Base-by-base conservation (phyloP, 2,329 filamentous ascomycete genomes). In the Neopestalotiopsis sp. region DNA sequence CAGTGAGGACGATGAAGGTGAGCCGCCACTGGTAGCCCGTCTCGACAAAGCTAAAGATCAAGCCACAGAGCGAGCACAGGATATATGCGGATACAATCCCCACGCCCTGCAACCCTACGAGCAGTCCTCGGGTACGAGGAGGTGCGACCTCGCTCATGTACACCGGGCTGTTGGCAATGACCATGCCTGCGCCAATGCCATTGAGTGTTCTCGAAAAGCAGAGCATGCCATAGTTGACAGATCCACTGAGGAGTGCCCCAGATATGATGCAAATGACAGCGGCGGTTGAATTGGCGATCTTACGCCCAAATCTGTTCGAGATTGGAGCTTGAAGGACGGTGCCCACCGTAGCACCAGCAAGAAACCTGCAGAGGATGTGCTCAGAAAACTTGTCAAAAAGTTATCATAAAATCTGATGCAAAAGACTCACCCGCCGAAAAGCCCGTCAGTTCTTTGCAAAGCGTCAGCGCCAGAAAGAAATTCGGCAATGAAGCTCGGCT, bases 71-170 rank as follows among this genome's bases (percentile, higher is more conserved):
- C 0, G 73, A 73, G 56, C 72, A 73, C 1, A 69, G 17, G 17
- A 75, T 74, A 57, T 79, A 79, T 1, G 75, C 76, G 0, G 68
- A 38, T 17, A 75, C 73, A 53, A 79, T 75, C 12, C 73, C 71
- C 13, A 77, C 72, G 14, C 73, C 76, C 59, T 77, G 74, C 7
- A 75, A 71, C 70, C 68, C 70, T 12, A 74, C 71, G 14, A 74
- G 71, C 45, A 76, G 64, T 2, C 76, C 75, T 9, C 75, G 73
- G 65, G 73, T 69, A 20, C 74, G 72, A 40, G 75, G 75, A 9
- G 75, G 75, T 3, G 74, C 70, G 2, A 78, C 70, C 69, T 78
- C 74, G 42, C 72, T 75, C 71, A 78, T 76, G 56, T 74, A 75
- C 9, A 75, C 69, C 1, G 73, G 73, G 4, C 68, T 71, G 28